Percentiles rank a stretch among this genome's conserved stretches.
Evolutionary conservation across 805 yeast genomes (phyloP).

Genomic region (Kluyveromyces lactis): DNA sequence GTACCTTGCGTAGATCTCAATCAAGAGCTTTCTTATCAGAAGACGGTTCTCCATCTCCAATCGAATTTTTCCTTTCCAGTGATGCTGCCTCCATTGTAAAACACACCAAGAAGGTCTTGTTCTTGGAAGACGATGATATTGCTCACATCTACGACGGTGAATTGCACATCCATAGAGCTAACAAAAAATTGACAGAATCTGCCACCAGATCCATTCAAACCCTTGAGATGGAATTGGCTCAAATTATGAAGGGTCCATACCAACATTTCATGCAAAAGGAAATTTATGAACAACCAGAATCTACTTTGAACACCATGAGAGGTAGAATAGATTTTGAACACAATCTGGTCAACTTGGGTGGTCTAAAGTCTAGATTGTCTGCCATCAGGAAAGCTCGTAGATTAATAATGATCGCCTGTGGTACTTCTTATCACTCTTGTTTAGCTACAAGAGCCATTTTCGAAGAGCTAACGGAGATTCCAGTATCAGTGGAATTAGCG

Average conservation of each 20-base stretch:
- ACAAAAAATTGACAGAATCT: conserved; percentile 80
- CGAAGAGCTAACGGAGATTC: conserved; percentile 93
- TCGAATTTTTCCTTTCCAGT: conserved; percentile 91
- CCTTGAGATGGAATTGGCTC: conserved; percentile 91
- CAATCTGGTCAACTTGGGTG: conserved; percentile 75
- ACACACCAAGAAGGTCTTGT: conserved; percentile 94
- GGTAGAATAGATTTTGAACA: conserved; percentile 94
- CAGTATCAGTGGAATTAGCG: conserved; percentile 87
- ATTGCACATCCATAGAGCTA: conserved; percentile 94
- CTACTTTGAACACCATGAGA: conserved; percentile 97
- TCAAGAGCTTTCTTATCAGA: conserved; percentile 95
- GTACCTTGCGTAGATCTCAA: conserved; percentile 71
- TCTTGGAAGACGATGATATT: conserved; percentile 95
- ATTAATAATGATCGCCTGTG: conserved; percentile 97
- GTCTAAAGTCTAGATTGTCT: conserved; percentile 73
- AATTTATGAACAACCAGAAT: conserved; percentile 97
- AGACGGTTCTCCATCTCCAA: conserved; percentile 86
- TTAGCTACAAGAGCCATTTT: conserved; percentile 92
- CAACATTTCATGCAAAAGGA: conserved; percentile 98
- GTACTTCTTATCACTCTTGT: conserved; percentile 98
- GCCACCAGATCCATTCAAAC: conserved; percentile 94
- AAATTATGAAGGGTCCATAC: conserved; percentile 96
- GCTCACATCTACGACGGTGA: conserved; percentile 98
- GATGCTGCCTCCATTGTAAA: conserved; percentile 96
- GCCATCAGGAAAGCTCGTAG: conserved; percentile 92